Evolutionary conservation across 768 basidiomycete species (phyloP).

Genomic region (Boletus rubroflammeus): DNA sequence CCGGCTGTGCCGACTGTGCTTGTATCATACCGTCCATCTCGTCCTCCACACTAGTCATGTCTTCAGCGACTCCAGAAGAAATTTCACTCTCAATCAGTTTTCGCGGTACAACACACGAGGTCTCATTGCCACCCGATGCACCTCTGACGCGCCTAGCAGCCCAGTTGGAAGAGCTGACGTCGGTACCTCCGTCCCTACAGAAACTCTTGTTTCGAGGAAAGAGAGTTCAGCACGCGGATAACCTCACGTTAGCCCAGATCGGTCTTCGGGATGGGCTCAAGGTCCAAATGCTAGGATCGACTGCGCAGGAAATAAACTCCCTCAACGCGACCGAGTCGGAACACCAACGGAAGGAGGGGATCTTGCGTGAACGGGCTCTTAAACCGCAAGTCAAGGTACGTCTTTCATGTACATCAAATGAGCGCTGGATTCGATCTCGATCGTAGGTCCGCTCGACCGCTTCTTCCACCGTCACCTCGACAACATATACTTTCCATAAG

Average conservation of each 20-base stretch:
- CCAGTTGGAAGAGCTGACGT: slow-evolving; percentile 58
- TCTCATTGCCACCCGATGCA: slow-evolving; percentile 48
- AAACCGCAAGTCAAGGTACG: slow-evolving; percentile 58
- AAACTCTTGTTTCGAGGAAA: slow-evolving; percentile 76
- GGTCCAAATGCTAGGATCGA: slow-evolving; percentile 69
- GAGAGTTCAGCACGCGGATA: slow-evolving; percentile 31
- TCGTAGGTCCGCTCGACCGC: slow-evolving; percentile 59
- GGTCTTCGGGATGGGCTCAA: slow-evolving; percentile 67
- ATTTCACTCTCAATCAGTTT: slow-evolving; percentile 36
- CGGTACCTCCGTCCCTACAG: slow-evolving; percentile 61
- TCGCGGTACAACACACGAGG: slow-evolving; percentile 44
- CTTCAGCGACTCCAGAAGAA: slow-evolving; percentile 2
- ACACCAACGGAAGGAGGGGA: slow-evolving; percentile 51
- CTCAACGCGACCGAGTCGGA: slow-evolving; percentile 57
- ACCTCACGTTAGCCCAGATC: slow-evolving; percentile 37
- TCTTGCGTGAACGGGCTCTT: slow-evolving; percentile 55
- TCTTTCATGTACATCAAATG: not conserved
- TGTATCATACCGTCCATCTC: not conserved
- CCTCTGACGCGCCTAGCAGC: slow-evolving; percentile 51
- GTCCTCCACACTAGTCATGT: slow-evolving; percentile 8
- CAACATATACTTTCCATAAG: slow-evolving; percentile 60
- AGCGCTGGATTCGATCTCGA: not conserved
- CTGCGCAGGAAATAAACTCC: slow-evolving; percentile 50
- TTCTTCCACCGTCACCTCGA: slow-evolving; percentile 34
- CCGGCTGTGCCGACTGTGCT: no score